Percentiles rank a stretch among this genome's conserved stretches.
These are phyloP conservation scores for Panicum virgatum DNA, from an alignment of 202 grass and related monocot genomes.

Conservation along the genomic window DNA sequence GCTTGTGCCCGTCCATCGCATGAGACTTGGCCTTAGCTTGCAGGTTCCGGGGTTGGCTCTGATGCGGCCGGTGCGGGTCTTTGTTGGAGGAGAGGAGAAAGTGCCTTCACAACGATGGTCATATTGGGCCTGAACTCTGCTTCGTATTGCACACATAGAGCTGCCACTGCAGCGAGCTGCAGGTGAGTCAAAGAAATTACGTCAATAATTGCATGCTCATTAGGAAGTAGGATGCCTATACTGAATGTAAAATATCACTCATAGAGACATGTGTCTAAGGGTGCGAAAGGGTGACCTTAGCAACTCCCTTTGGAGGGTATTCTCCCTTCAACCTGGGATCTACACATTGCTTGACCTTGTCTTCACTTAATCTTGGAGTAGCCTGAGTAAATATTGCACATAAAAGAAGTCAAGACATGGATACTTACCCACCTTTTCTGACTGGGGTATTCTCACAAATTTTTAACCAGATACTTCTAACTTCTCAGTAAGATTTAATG, in stretches of 20 bases:
- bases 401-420: slow-evolving; percentile 14
- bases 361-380: slow-evolving; percentile 89
- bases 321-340: slow-evolving; percentile 93
- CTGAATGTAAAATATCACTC: neutral
- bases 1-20: neutral
- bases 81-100: slow-evolving; percentile 73
- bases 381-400: slow-evolving; percentile 52
- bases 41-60: slow-evolving; percentile 19
- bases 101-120: slow-evolving; percentile 91
- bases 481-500: neutral
- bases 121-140: slow-evolving; percentile 95
- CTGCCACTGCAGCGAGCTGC: slow-evolving; percentile 87
- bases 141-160: slow-evolving; percentile 91
- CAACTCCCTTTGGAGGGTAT: slow-evolving; percentile 80
- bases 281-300: slow-evolving; percentile 59
- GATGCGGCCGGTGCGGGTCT: slow-evolving; percentile 27
- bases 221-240: neutral
- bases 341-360: slow-evolving; percentile 95
- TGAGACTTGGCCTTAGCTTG: neutral
- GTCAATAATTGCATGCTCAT: slow-evolving; percentile 26
- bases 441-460: slow-evolving; percentile 4
- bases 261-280: neutral
- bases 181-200: neutral
- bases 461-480: neutral
- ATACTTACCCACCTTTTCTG: neutral